Evolutionary conservation across 106 monocot genomes (phyloP), one percentile per base, ranked within the genome.

Genomic region (Alisma plantagoaquatica): DNA sequence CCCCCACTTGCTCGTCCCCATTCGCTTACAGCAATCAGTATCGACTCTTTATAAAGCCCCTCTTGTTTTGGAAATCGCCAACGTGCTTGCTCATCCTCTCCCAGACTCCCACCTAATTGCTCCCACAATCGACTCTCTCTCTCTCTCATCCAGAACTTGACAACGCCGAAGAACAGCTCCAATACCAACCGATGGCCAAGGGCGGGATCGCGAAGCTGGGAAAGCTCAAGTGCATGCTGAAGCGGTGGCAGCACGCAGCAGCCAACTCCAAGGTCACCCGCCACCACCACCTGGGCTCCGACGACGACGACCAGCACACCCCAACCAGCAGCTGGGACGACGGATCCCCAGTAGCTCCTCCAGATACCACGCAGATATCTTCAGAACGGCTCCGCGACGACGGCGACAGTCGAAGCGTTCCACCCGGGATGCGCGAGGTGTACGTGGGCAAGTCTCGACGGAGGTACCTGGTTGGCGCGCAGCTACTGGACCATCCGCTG

Each of bases 221-320:
- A 49, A 91, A 77, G 75, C 65, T 84, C 27, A 80, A 81, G 54
- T 74, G 77, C 80, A 77, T 84, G 49, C 56, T 91, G 31, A 91
- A 67, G 72, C 32, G 80, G 46, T 84, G 80, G 81, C 53, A 84
- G 56, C 68, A n/a, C n/a, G n/a, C n/a, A n/a, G n/a, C n/a, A n/a
- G n/a, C 80, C 19, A 46, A 64, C 51, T 51, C 51, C n/a, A 33
- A 33, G 19, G 9, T 10, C 19, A 4, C 12, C 3, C 31, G 23
- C 2, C 20, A 55, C 41, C 54, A 55, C 4, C 33, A 43, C 22
- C 9, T 38, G 9, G 33, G 16, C 21, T 33, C 20, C 33, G 21
- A 6, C 43, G n/a, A 41, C 21, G 15, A 21, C 29, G 35, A 19
- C 45, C 53, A 23, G 35, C 49, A 27, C 27, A 3, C 7, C 27